phyloP scores from a whole-genome alignment of 129 eudicot species.

The Mikania micrantha region DNA sequence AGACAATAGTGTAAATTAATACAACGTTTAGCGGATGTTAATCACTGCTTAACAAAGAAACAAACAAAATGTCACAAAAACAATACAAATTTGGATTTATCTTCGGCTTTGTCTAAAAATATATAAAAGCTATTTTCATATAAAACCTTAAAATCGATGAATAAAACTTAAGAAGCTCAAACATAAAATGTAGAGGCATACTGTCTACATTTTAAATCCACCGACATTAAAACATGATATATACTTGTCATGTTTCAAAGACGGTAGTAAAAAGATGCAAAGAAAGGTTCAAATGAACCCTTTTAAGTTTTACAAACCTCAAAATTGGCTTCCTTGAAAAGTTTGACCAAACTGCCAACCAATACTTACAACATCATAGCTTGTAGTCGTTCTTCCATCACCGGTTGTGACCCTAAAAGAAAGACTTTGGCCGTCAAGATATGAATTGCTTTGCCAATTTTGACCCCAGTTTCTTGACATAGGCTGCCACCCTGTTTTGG shows the following conservation, averaged over 20 bases:
- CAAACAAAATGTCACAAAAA: neutral
- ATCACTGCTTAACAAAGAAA: conserved; percentile 14
- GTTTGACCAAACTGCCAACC: conserved; percentile 54
- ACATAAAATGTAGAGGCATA: neutral
- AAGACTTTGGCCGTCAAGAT: conserved; percentile 34
- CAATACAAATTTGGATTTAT: neutral
- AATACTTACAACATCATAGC: conserved; percentile 31
- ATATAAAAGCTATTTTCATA: neutral
- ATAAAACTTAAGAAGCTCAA: neutral
- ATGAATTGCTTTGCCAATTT: conserved; percentile 39
- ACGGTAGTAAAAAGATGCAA: neutral
- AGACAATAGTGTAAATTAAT: neutral
- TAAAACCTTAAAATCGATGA: neutral
- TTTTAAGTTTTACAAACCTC: neutral
- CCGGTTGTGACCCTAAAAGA: conserved; percentile 37
- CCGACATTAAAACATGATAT: neutral
- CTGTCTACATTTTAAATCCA: neutral
- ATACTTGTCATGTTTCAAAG: conserved; percentile 3
- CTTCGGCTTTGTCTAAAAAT: neutral
- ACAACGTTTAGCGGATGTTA: conserved; percentile 25
- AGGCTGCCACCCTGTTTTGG: conserved; percentile 34
- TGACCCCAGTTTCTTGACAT: conserved; percentile 42
- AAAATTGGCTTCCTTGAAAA: conserved; percentile 28
- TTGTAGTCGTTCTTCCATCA: conserved; percentile 32
- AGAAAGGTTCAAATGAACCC: neutral